phyloP scores from a whole-genome alignment of 2,329 filamentous ascomycete genomes.

The Trichoderma afroharzianum region DNA sequence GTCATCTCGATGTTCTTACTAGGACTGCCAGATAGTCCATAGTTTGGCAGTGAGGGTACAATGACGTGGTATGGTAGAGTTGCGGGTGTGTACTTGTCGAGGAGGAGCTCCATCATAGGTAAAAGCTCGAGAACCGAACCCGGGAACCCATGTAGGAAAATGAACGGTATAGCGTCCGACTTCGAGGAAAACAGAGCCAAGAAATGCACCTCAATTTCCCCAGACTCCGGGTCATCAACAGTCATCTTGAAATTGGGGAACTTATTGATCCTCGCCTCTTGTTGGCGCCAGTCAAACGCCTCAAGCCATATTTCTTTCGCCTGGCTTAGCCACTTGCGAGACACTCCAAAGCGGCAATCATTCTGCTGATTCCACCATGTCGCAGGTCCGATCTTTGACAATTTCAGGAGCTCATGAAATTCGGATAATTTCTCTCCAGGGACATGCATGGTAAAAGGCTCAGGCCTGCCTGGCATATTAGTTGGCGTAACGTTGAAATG shows the following conservation, averaged over 20 bases:
- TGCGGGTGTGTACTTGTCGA: slow-evolving; percentile 45
- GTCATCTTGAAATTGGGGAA: neutral
- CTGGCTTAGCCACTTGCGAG: neutral
- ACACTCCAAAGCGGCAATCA: neutral
- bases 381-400: neutral
- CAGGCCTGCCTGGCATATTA: neutral
- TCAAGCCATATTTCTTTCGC: neutral
- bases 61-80: slow-evolving; percentile 55
- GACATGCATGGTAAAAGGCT: neutral
- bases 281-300: neutral
- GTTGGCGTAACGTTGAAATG: neutral
- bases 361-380: slow-evolving; percentile 1
- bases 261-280: neutral
- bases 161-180: neutral
- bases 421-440: neutral
- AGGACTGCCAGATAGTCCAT: neutral
- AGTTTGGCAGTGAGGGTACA: slow-evolving; percentile 39
- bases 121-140: slow-evolving; percentile 48
- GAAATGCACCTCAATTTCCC: neutral
- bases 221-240: neutral
- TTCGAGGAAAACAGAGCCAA: neutral
- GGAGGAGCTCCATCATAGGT: slow-evolving; percentile 44
- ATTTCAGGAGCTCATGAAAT: neutral
- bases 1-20: neutral
- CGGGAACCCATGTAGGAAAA: neutral